phyloP scores from a whole-genome alignment of 345 rosid species.

The Pugionium dolabratum region DNA sequence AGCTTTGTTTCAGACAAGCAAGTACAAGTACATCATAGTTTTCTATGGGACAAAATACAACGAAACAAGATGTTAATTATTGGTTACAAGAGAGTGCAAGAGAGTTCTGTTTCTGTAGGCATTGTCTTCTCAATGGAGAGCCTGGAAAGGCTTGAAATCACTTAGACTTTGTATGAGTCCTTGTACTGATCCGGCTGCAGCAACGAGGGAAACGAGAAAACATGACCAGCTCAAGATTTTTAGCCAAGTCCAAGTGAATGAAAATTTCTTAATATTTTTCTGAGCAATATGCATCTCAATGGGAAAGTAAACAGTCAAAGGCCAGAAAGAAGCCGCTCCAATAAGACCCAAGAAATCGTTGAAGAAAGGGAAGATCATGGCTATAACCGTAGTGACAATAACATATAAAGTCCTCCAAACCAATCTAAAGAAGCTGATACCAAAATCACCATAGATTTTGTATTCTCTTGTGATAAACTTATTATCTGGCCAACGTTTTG shows the following conservation, averaged over 20 bases:
- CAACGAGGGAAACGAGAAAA: slow-evolving; percentile 61
- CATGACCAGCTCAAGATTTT: slow-evolving; percentile 65
- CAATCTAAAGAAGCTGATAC: slow-evolving; percentile 60
- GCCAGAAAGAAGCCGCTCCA: slow-evolving; percentile 89
- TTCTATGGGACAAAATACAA: neutral
- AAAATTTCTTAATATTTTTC: slow-evolving; percentile 51
- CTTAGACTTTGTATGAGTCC: slow-evolving; percentile 65
- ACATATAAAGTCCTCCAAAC: slow-evolving; percentile 77
- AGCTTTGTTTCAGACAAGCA: slow-evolving; percentile 13
- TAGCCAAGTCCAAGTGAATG: slow-evolving; percentile 73
- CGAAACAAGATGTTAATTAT: neutral
- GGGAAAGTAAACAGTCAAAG: slow-evolving; percentile 72
- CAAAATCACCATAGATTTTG: slow-evolving; percentile 45
- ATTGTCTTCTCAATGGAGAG: slow-evolving; percentile 22
- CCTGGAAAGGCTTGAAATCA: slow-evolving; percentile 66
- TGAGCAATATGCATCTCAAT: slow-evolving; percentile 81
- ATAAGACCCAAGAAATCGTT: slow-evolving; percentile 82
- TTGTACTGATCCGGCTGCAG: slow-evolving; percentile 72
- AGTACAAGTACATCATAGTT: slow-evolving; percentile 6
- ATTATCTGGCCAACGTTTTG: slow-evolving; percentile 62
- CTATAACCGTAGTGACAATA: slow-evolving; percentile 57
- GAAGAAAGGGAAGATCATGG: slow-evolving; percentile 93
- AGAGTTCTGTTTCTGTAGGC: slow-evolving; percentile 6
- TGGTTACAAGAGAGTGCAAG: neutral
- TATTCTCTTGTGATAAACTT: slow-evolving; percentile 57